phyloP scores from a whole-genome alignment of 2,329 filamentous ascomycete species.

The Aspergillus persii region DNA sequence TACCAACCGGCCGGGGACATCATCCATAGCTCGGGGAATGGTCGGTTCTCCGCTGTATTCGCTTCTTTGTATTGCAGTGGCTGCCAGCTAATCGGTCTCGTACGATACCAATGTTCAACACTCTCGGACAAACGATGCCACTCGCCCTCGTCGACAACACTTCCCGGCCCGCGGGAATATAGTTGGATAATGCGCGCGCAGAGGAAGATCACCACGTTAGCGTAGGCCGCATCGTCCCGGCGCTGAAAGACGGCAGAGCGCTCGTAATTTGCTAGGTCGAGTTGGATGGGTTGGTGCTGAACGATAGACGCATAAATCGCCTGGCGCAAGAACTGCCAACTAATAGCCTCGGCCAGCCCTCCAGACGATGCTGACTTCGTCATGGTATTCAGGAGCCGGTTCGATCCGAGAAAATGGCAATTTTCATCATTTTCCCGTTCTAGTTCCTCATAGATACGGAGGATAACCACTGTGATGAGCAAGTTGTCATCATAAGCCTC shows the following conservation, averaged over 20 bases:
- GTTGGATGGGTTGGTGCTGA: constrained; percentile 36
- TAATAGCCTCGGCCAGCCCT: constrained; percentile 41
- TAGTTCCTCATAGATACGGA: constrained; percentile 50
- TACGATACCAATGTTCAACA: constrained; percentile 31
- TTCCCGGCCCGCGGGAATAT: constrained; percentile 21
- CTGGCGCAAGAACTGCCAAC: constrained; percentile 44
- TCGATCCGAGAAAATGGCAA: constrained; percentile 40
- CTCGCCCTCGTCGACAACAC: constrained; percentile 19
- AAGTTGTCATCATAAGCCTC: constrained; percentile 48
- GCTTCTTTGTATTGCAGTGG: constrained; percentile 32
- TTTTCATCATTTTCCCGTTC: constrained; percentile 32
- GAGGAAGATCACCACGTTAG: constrained; percentile 39
- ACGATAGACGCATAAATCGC: constrained; percentile 43
- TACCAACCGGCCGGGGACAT: constrained; percentile 33
- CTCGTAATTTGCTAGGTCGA: constrained; percentile 40
- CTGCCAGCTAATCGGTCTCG: constrained; percentile 32
- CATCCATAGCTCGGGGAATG: constrained; percentile 39
- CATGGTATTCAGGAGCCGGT: constrained; percentile 39
- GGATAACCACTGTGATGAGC: constrained; percentile 49
- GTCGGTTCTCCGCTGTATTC: constrained; percentile 19
- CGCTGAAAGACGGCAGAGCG: constrained; percentile 37
- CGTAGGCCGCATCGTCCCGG: constrained; percentile 39
- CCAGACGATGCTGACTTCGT: constrained; percentile 40
- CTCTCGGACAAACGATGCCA: constrained; percentile 26
- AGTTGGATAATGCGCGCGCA: constrained; percentile 39